Evolutionary conservation across 345 rosid species (phyloP).

Genomic region (Gossypium longicalyx): DNA sequence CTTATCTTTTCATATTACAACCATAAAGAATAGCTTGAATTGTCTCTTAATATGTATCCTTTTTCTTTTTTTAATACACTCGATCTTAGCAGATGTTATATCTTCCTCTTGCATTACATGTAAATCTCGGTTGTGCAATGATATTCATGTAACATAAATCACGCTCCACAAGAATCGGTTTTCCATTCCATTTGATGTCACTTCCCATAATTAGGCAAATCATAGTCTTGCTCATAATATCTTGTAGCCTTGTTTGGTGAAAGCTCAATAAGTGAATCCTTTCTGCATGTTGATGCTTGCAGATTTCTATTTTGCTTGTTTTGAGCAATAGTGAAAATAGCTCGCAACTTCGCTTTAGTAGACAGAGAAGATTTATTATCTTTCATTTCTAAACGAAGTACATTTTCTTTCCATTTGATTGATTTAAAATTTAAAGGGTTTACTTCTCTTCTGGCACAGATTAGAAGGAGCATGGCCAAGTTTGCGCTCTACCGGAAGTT

Average conservation of each 20-base stretch:
- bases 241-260: neutral
- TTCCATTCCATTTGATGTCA: neutral
- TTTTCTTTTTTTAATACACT: neutral
- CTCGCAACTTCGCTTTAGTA: neutral
- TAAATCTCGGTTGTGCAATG: neutral
- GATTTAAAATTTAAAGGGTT: neutral
- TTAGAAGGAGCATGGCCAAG: constrained; percentile 35
- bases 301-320: neutral
- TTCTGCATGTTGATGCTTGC: neutral
- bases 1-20: neutral
- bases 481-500: constrained; percentile 48
- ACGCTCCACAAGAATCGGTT: neutral
- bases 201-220: neutral
- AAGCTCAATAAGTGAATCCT: neutral
- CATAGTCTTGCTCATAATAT: neutral
- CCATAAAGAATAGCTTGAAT: neutral
- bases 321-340: neutral
- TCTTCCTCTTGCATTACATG: neutral
- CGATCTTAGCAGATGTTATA: no score
- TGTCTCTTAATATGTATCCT: neutral
- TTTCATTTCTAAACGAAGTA: neutral
- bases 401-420: neutral
- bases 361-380: neutral
- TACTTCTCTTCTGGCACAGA: constrained; percentile 22
- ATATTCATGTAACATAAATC: no score